Evolutionary conservation across 1,284 basidiomycete genomes (phyloP), one percentile per base, ranked within the genome.

Genomic region (Pascua sp.): DNA sequence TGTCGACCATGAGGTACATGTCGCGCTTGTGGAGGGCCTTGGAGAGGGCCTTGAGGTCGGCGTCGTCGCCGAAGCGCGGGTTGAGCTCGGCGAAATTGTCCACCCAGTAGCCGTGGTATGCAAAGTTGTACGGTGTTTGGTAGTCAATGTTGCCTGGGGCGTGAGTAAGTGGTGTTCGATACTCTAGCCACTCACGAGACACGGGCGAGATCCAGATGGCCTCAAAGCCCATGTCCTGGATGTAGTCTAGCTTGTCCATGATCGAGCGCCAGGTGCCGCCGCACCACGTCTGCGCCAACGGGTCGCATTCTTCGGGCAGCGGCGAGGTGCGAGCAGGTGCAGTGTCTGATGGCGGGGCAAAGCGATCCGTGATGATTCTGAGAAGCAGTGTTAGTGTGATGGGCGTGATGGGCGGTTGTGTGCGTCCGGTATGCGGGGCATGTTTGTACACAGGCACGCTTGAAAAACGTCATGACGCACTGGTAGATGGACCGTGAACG

Each of bases 1-100:
- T 78, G 69, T 90, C 88, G 59, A 89, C 83, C 88, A 90, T 89
- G 62, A 89, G 78, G 67, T 84, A 85, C 87, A 90, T 90, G 50
- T 81, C 80, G 43, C 87, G 81, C 36, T 78, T 76, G 71, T 90
- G 88, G 13, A 90, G 68, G 51, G 85, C 87, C 13, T 78, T 76
- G 36, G 82, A 81, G 45, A 90, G 80, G 0, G 81, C 81, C 62
- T 86, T 85, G 52, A 91, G 82, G 71, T 90, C 88, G 56, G 84
- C 81, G 1, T 81, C 77, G 4, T 84, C 82, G 10, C 88, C 88
- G 63, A 89, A 90, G 47, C 83, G 82, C 15, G 79, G 77, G 73
- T 90, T 90, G 49, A 89, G 79, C 60, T 83, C 68, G 51, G 82
- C 80, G 8, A 84, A 79, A 69, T 90, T 84, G 57, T 83, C 81